These are phyloP conservation scores for Colletotrichum melonis DNA, from an alignment of 2,329 filamentous ascomycete species.

Conservation along the genomic window DNA sequence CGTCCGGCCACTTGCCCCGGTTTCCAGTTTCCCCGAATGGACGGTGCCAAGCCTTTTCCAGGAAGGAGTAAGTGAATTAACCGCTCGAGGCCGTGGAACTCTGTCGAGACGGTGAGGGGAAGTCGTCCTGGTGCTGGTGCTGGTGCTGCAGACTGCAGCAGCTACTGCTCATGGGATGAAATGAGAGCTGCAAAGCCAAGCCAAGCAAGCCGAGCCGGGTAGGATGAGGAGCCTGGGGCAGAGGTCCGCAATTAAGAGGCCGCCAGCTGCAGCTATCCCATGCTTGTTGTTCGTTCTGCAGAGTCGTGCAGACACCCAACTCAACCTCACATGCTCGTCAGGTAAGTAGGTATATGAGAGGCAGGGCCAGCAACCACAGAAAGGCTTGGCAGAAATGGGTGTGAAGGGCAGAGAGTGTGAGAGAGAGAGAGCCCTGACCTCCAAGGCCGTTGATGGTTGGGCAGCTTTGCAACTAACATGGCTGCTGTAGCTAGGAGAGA, in stretches of 20 bases:
- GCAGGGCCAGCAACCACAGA: conserved; percentile 16
- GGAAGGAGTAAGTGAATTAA: conserved; percentile 24
- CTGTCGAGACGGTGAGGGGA: conserved; percentile 24
- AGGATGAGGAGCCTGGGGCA: conserved; percentile 5
- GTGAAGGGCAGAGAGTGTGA: background rate
- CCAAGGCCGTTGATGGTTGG: conserved; percentile 2
- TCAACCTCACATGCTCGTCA: conserved; percentile 15
- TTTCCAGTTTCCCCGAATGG: conserved; percentile 16
- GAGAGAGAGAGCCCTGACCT: conserved; percentile 7
- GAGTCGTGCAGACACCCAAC: conserved; percentile 30
- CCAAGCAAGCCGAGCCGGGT: conserved; percentile 1
- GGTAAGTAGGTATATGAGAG: background rate
- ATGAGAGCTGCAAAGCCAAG: conserved; percentile 24
- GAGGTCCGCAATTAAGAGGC: conserved; percentile 35
- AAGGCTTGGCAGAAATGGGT: background rate
- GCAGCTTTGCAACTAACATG: conserved; percentile 24
- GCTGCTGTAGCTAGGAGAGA: conserved; percentile 13
- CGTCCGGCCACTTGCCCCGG: conserved; percentile 25
- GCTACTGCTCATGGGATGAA: conserved; percentile 1
- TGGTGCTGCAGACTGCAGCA: too few species aligned
- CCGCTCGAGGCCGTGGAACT: conserved; percentile 21
- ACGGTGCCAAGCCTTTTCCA: conserved; percentile 30
- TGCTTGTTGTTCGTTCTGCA: conserved; percentile 21
- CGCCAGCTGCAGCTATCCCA: conserved; percentile 33
- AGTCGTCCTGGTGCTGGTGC: background rate